Evolutionary conservation across 1,284 basidiomycete species (phyloP).

Genomic region (Leccinum solheimii): DNA sequence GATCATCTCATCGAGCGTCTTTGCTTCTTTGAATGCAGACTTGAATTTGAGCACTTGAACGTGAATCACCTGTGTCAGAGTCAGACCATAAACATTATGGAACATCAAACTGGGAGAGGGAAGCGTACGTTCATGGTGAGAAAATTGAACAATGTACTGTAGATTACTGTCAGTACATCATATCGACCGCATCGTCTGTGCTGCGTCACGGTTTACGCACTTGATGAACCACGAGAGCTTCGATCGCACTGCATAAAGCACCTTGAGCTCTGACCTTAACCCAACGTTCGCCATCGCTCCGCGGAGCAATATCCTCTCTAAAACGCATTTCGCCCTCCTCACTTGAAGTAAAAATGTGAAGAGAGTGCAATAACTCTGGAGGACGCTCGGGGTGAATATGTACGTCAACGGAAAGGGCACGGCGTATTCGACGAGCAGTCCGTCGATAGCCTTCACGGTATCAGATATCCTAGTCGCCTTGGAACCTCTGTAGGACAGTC

Average conservation of each 20-base stretch:
- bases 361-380: slow-evolving; percentile 66
- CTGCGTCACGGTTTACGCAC: slow-evolving; percentile 45
- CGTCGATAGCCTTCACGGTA: slow-evolving; percentile 65
- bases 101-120: not conserved
- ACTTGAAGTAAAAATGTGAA: slow-evolving; percentile 81
- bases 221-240: slow-evolving; percentile 82
- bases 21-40: slow-evolving; percentile 50
- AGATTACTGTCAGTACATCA: slow-evolving; percentile 11
- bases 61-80: slow-evolving; percentile 61
- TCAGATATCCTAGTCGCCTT: slow-evolving; percentile 44
- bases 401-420: slow-evolving; percentile 83
- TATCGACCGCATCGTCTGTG: not conserved
- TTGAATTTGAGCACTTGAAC: slow-evolving; percentile 61
- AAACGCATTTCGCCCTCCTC: slow-evolving; percentile 60
- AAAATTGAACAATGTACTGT: slow-evolving; percentile 71
- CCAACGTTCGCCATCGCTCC: slow-evolving; percentile 39
- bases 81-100: not conserved
- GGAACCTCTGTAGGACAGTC: slow-evolving; percentile 61
- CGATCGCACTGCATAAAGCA: slow-evolving; percentile 71
- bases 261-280: slow-evolving; percentile 52
- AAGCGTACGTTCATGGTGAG: slow-evolving; percentile 66
- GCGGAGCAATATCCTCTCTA: slow-evolving; percentile 68
- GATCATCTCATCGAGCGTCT: slow-evolving; percentile 78
- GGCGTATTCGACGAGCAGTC: slow-evolving; percentile 70
- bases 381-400: slow-evolving; percentile 62